Base-by-base conservation (phyloP, 2,329 filamentous ascomycete species). In the Zasmidium angulare region DNA sequence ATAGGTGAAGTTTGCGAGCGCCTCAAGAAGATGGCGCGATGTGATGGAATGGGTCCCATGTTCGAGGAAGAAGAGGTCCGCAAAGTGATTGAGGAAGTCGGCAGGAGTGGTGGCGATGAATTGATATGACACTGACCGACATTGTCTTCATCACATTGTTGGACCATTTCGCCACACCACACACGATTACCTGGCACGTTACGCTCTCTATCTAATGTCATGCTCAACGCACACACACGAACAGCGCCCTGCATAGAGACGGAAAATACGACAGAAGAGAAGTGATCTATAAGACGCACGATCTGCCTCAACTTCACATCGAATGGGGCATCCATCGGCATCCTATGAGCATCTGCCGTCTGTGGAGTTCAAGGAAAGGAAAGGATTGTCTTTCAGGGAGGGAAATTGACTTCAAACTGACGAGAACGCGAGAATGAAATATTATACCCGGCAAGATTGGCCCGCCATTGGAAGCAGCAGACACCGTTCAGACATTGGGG, bases 21-120 rank as follows among this genome's bases (percentile, higher is more conserved):
- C 12, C 78, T 98, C 55, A 93, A 91, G 78, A 81, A 82, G 19
- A 78, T 84, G 68, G 90, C 91, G 19, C 86, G 87, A 69, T 96
- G 92, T 72, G 90, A 97, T 75, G 93, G 92, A 1, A 88, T 91
- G 71, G 79, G 93, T 0, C 93, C 93, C 1, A 92, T 95, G 46
- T 96, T 96, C 68, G 87, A 89, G 62, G 93, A 96, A 74, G 78
- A 83, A 22, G 84, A 86, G 48, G 88, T 98, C 17, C 75, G 86
- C 47, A 79, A 81, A 62, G 91, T 90, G 17, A 93, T 98, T 64
- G 84, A 91, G 73, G 84, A 89, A 68, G 93, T 91, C 70, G 87
- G 89, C 26, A 86, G 87, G 21, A 87, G 85, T 66, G 89, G 89
- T 19, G 89, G 86, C 49, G 91, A 96, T 74, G 90, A 95, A 73